Conservation (phyloP, 352 stramenopile genomes). For the Pythium dissimile region DNA sequence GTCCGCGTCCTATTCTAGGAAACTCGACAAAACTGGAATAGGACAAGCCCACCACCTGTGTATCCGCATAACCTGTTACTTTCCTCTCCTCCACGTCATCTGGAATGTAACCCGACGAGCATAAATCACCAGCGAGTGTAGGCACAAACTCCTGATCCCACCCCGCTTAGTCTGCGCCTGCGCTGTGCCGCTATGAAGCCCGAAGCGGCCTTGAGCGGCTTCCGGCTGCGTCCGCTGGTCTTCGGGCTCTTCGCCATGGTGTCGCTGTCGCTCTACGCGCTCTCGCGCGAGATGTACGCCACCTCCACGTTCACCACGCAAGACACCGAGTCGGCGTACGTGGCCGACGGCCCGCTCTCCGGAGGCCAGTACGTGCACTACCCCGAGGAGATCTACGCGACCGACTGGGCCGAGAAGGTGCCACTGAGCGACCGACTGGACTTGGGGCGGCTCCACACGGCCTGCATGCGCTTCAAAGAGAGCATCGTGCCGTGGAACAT, state of each 20-base stretch:
- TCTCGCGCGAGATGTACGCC: conserved; percentile 10
- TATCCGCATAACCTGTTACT: not conserved
- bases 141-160: too few species aligned
- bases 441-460: conserved; percentile 46
- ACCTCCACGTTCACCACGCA: not conserved
- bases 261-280: not conserved
- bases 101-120: not conserved
- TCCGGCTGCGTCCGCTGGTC: conserved; percentile 4
- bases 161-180: too few species aligned
- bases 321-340: conserved; percentile 3
- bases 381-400: conserved; percentile 11
- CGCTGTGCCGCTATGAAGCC: not conserved
- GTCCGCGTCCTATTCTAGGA: not conserved
- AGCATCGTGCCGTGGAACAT: conserved; percentile 47
- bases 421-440: conserved; percentile 31
- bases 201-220: not conserved
- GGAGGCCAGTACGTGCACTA: conserved; percentile 17
- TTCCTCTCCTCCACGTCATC: not conserved
- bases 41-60: too few species aligned
- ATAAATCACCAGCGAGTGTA: not conserved
- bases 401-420: conserved; percentile 11
- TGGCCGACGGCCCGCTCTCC: conserved; percentile 8
- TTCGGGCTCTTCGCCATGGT: conserved; percentile 7
- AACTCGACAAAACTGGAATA: too few species aligned
- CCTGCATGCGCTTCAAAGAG: conserved; percentile 37